Base-by-base conservation (phyloP, 192 early-diverging fungal genomes). In the Geranomyces michiganensis region DNA sequence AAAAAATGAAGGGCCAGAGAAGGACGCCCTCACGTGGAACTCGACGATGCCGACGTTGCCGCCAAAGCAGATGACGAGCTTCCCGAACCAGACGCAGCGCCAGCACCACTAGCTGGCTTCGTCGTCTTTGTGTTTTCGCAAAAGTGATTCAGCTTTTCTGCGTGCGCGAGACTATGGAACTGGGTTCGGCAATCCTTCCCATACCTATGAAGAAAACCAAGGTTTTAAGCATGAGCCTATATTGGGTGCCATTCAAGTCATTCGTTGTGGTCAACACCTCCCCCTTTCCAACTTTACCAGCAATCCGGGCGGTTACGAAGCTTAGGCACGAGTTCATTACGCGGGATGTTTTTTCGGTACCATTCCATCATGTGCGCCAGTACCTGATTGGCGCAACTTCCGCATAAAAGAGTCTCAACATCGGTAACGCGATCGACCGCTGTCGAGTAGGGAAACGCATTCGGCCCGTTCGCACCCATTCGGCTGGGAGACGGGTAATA, bases 181-280 rank as follows among this genome's bases (percentile, higher is more conserved):
- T 60, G 58, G 5, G 58, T 60, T 17, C 58, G 58, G 29, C 58
- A 60, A 8, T 27, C 24, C 31, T 29, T 60, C 17, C 58, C 58
- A 17, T 60, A 60, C 36, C 36, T 41, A n/a, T n/a, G 36, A 41
- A 10, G 36, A 10, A 41, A 7, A 41, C n/a, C n/a, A n/a, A n/a
- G n/a, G n/a, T n/a, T n/a, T n/a, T n/a, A n/a, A n/a, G n/a, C n/a
- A n/a, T 41, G 36, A 41, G 36, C 36, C 3, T 10, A 41, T 41
- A 10, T 41, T 41, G 36, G 3, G 36, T 41, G n/a, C n/a, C n/a
- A n/a, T n/a, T n/a, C n/a, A n/a, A n/a, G n/a, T n/a, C n/a, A n/a
- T n/a, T n/a, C n/a, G n/a, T n/a, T n/a, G n/a, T n/a, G n/a, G n/a
- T n/a, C n/a, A n/a, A n/a, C n/a, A n/a, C n/a, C n/a, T n/a, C n/a